These are phyloP conservation scores for Cokeromyces recurvatus DNA, from an alignment of 371 early-diverging fungal genomes.

Conservation along the genomic window DNA sequence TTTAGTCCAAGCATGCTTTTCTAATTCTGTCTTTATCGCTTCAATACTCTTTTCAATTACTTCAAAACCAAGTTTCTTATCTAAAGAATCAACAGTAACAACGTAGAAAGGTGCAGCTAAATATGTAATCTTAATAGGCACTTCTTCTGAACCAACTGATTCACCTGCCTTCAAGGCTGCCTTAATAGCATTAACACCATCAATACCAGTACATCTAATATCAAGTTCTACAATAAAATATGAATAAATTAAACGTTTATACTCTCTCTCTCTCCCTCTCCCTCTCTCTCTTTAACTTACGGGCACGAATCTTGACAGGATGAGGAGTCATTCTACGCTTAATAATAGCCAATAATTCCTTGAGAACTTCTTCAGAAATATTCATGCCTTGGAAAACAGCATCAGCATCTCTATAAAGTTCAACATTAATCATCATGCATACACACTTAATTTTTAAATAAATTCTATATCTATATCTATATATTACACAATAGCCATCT, in stretches of 20 bases:
- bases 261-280: not conserved
- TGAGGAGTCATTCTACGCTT: slow-evolving; percentile 92
- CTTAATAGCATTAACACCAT: slow-evolving; percentile 98
- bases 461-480: no score
- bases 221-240: slow-evolving; percentile 78
- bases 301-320: slow-evolving; percentile 94
- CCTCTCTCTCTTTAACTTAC: slow-evolving; percentile 30
- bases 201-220: slow-evolving; percentile 93
- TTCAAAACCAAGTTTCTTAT: slow-evolving; percentile 84
- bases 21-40: slow-evolving; percentile 79
- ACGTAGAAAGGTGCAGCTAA: slow-evolving; percentile 94
- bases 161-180: slow-evolving; percentile 90
- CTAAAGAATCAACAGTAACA: slow-evolving; percentile 84
- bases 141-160: slow-evolving; percentile 76
- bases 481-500: slow-evolving; percentile 83
- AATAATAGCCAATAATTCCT: slow-evolving; percentile 84
- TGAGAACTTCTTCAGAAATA: slow-evolving; percentile 57
- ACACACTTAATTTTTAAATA: no score
- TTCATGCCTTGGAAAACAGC: slow-evolving; percentile 82
- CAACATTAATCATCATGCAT: not conserved
- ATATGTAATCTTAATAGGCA: slow-evolving; percentile 76
- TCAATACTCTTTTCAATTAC: slow-evolving; percentile 86
- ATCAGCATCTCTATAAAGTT: slow-evolving; percentile 85
- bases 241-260: no score
- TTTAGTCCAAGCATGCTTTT: slow-evolving; percentile 53